Percentiles rank a stretch among this genome's conserved stretches.
These are phyloP conservation scores for Cercospora zeina DNA, from an alignment of 2,329 filamentous ascomycete species.

Conservation along the genomic window DNA sequence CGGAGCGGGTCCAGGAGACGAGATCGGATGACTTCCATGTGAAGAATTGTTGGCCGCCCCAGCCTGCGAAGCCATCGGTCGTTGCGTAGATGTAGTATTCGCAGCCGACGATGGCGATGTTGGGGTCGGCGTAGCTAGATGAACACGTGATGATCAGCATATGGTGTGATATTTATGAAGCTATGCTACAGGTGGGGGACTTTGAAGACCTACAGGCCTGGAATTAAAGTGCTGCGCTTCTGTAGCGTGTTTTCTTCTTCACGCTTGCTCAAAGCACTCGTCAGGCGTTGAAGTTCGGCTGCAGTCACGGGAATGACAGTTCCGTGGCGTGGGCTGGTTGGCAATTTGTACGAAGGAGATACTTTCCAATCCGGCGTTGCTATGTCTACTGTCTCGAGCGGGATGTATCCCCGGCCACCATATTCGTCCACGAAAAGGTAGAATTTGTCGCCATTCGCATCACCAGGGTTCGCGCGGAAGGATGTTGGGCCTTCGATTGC, in stretches of 20 bases:
- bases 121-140: slow-evolving; percentile 46
- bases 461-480: slow-evolving; percentile 54
- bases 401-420: slow-evolving; percentile 54
- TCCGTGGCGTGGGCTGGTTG: slow-evolving; percentile 55
- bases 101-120: slow-evolving; percentile 48
- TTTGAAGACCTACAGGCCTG: slow-evolving; percentile 23
- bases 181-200: background rate
- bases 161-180: background rate
- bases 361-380: slow-evolving; percentile 53
- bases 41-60: slow-evolving; percentile 53
- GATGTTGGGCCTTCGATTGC: slow-evolving; percentile 56
- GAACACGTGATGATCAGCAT: background rate
- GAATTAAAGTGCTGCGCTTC: slow-evolving; percentile 25
- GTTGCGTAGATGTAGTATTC: slow-evolving; percentile 54
- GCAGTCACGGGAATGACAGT: slow-evolving; percentile 57
- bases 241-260: slow-evolving; percentile 9
- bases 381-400: slow-evolving; percentile 54
- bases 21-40: slow-evolving; percentile 52
- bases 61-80: slow-evolving; percentile 49
- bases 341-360: slow-evolving; percentile 50
- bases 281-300: slow-evolving; percentile 42
- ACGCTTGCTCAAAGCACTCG: slow-evolving; percentile 20
- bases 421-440: slow-evolving; percentile 61
- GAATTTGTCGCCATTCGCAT: slow-evolving; percentile 55
- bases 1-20: slow-evolving; percentile 46